Base-by-base conservation (phyloP, 768 basidiomycete species). In the Mycena rosella region DNA sequence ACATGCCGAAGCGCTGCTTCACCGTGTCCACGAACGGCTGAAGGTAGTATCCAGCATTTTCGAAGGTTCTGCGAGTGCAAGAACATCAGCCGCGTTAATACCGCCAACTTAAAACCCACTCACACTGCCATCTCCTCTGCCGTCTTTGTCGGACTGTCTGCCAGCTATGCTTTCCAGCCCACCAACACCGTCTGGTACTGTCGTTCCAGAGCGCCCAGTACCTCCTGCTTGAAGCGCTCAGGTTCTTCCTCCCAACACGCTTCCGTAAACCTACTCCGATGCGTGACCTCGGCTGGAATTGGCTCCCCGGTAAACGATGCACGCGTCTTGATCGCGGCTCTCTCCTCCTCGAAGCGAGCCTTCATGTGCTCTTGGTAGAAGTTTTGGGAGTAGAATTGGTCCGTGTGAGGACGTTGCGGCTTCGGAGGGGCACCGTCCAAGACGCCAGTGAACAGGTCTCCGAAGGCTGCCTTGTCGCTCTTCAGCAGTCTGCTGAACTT, bases 1-100 rank as follows among this genome's bases (percentile, higher is more conserved):
- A 60, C 58, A 60, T 60, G n/a, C 58, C 58, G 49, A 47, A 60
- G 13, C 58, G 58, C 20, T 60, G n/a, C 22, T 32, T 8, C 15
- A 60, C 36, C 3, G 45, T 34, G 13, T 60, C 45, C 1, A 60
- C 45, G 10, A 47, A 49, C 45, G 45, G 58, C 45, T 60, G 58
- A 1, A 60, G 30, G 32, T 48, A 60, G 32, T 14, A 38, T 13
- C 32, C 45, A 3, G 58, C 58, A 32, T 47, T 60, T 22, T 49
- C 22, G 18, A 60, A 49, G 1, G 58, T 22, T 14, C 58, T 60
- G 34, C 34, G 26, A 5, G 6, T 17, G 34, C 13, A 36, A 15
- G 2, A 15, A 10, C 18, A 24, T 54, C 24, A 54, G 53, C 22
- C 32, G 17, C 14, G 5, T 54, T 26, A 40, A n/a, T 22, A 18